These are phyloP conservation scores for Taiozyma sp. DNA, from an alignment of 1,139 yeast genomes.

Conservation along the genomic window DNA sequence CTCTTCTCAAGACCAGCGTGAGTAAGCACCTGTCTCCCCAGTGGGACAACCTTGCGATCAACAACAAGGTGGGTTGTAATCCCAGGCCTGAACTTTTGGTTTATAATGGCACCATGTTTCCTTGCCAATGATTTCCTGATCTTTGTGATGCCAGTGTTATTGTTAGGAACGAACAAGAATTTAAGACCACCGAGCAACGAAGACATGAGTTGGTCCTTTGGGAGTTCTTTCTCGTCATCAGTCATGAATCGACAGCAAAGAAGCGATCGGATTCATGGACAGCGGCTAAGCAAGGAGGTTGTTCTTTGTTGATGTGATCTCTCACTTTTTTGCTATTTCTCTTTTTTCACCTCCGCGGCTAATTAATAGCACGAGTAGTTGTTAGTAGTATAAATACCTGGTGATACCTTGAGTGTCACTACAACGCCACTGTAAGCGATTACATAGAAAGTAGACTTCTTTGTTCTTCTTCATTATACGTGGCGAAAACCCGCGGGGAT, in stretches of 20 bases:
- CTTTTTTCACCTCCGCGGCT: neutral
- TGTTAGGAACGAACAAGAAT: constrained; percentile 19
- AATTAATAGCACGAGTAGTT: no score
- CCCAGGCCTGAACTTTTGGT: constrained; percentile 8
- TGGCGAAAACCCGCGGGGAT: neutral
- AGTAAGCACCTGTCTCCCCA: constrained; percentile 7
- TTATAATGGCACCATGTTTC: constrained; percentile 32
- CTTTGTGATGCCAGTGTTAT: constrained; percentile 12
- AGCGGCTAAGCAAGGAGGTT: no score
- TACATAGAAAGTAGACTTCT: neutral
- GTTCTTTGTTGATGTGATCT: neutral
- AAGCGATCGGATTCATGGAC: neutral
- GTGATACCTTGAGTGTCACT: no score
- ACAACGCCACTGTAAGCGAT: neutral
- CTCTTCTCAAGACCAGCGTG: constrained; percentile 5
- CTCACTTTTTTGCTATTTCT: neutral
- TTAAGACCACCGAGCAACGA: constrained; percentile 10
- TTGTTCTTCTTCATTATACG: neutral
- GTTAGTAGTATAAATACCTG: no score
- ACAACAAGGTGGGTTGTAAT: constrained; percentile 30
- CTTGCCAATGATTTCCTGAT: constrained; percentile 16
- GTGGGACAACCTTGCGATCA: constrained; percentile 15
- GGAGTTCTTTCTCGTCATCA: neutral
- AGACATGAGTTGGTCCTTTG: constrained; percentile 4
- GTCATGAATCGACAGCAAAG: neutral